These are phyloP conservation scores for Aegilops umbellulata DNA, from an alignment of 176 grass and related monocot species.

Conservation along the genomic window DNA sequence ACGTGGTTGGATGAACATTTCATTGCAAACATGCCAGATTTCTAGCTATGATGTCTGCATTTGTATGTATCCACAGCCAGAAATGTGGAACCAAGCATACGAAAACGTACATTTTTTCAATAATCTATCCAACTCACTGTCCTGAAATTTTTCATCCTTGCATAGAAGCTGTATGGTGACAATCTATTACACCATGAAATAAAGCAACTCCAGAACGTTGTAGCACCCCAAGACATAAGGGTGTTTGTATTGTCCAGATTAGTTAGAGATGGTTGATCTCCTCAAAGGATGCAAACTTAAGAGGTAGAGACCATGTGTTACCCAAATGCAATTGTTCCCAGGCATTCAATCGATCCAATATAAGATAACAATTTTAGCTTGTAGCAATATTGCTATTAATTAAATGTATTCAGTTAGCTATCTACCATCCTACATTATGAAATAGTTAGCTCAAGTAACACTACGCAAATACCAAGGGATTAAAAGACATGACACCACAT, in stretches of 20 bases:
- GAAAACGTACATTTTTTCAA: not conserved
- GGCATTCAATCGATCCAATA: conserved; percentile 6
- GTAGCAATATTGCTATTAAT: not conserved
- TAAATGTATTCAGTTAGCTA: conserved; percentile 1
- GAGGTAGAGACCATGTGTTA: not conserved
- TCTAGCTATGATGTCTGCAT: not conserved
- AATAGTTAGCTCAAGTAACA: conserved; percentile 12
- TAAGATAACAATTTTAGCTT: not conserved
- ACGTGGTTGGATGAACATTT: not conserved
- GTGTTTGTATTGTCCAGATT: not conserved
- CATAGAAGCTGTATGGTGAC: not conserved
- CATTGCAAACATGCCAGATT: not conserved
- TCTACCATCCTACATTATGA: not conserved
- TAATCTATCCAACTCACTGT: conserved; percentile 7
- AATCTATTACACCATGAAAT: not conserved
- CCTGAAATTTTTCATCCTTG: not conserved
- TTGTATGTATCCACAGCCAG: not conserved
- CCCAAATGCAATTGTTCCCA: not conserved
- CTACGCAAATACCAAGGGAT: not conserved
- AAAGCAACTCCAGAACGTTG: not conserved
- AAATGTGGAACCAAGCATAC: not conserved
- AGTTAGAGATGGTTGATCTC: not conserved
- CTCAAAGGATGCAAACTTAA: not conserved
- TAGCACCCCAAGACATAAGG: not conserved
- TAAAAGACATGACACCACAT: not conserved